Evolutionary conservation across 2,329 filamentous ascomycete species (phyloP).

Genomic region (Fusarium austroafricanum): DNA sequence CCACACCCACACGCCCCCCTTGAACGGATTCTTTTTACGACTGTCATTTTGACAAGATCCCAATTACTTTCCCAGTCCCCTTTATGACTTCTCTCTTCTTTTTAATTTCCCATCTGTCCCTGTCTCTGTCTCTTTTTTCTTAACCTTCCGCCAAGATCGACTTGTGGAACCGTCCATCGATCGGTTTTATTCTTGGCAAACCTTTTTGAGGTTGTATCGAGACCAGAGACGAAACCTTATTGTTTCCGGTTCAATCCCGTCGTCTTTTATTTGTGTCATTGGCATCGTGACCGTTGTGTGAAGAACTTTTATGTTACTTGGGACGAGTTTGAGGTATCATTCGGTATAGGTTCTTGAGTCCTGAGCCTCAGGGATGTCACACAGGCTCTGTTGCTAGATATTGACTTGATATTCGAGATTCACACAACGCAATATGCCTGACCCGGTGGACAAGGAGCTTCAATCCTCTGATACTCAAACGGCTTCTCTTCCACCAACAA

Average conservation of each 20-base stretch:
- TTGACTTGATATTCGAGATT: conserved; percentile 6
- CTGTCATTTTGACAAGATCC: conserved; percentile 27
- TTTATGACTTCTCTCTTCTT: conserved; percentile 14
- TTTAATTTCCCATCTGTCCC: conserved; percentile 8
- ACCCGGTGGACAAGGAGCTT: conserved; percentile 45
- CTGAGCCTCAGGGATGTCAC: not conserved
- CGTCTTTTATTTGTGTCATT: conserved; percentile 1
- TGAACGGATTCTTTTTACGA: conserved; percentile 13
- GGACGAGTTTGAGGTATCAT: not conserved
- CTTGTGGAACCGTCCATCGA: conserved; percentile 2
- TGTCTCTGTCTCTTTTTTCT: not conserved
- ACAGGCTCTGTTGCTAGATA: not conserved
- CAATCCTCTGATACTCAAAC: conserved; percentile 47
- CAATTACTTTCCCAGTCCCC: conserved; percentile 16
- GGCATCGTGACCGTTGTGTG: not conserved
- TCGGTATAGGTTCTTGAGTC: not conserved
- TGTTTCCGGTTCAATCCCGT: conserved; percentile 26
- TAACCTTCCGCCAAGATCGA: conserved; percentile 14
- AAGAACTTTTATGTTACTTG: not conserved
- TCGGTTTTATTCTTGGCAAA: conserved; percentile 15
- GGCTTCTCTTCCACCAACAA: conserved; percentile 45
- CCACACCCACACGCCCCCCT: conserved; percentile 23
- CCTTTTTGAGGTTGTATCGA: conserved; percentile 18
- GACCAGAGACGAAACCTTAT: conserved; percentile 10
- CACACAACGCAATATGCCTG: conserved; percentile 41